Conservation (phyloP, 768 basidiomycete genomes). For the Lactarius sanguifluus region DNA sequence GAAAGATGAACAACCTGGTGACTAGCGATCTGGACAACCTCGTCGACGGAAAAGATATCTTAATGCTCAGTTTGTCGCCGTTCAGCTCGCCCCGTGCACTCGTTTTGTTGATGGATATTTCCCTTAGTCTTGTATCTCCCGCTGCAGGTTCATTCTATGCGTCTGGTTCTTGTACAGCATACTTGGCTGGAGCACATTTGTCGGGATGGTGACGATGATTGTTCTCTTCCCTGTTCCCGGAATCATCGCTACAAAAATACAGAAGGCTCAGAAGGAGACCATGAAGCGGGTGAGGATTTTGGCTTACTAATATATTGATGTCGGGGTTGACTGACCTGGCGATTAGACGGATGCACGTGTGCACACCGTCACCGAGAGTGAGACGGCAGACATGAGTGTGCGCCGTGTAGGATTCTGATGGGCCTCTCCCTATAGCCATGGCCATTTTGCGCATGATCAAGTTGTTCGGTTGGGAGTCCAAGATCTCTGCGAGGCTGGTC, state of each 20-base stretch:
- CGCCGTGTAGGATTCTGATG: conserved; percentile 3
- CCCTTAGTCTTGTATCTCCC: conserved; percentile 40
- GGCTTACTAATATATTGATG: background rate
- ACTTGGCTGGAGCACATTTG: conserved; percentile 49
- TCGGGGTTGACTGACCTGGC: background rate
- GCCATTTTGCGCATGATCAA: conserved; percentile 49
- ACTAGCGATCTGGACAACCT: conserved; percentile 55
- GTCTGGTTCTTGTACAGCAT: conserved; percentile 45
- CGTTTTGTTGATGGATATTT: background rate
- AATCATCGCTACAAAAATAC: conserved; percentile 40
- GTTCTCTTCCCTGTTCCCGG: conserved; percentile 46
- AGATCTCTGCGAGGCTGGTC: conserved; percentile 37
- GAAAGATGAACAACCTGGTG: conserved; percentile 76
- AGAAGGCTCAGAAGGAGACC: conserved; percentile 39
- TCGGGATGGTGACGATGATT: conserved; percentile 44
- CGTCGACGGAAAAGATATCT: conserved; percentile 33
- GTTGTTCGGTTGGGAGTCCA: conserved; percentile 63
- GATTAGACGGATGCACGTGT: conserved; percentile 48
- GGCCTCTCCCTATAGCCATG: conserved; percentile 33
- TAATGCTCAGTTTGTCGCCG: conserved; percentile 18
- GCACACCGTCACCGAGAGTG: conserved; percentile 45
- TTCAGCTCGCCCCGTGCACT: background rate
- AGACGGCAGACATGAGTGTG: conserved; percentile 2
- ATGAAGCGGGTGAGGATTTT: conserved; percentile 41
- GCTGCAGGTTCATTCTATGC: conserved; percentile 43